These are phyloP conservation scores for Exserohilum turcica DNA, from an alignment of 2,329 filamentous ascomycete species.

Conservation along the genomic window DNA sequence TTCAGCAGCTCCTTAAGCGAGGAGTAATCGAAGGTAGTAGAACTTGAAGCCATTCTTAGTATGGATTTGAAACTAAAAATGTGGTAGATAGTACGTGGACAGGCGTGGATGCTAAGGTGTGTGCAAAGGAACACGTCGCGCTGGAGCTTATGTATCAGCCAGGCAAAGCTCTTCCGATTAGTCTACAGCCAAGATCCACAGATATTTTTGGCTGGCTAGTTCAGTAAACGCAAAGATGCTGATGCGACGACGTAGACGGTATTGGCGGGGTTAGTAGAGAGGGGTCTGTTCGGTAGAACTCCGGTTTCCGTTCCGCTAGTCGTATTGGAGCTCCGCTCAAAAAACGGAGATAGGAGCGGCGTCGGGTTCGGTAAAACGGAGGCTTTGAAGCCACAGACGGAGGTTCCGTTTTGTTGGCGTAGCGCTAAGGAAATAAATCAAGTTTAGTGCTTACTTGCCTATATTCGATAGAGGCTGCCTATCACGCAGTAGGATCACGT, in stretches of 20 bases:
- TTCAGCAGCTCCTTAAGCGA: constrained; percentile 29
- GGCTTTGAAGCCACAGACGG: too few species aligned
- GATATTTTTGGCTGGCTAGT: neutral
- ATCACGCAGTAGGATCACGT: too few species aligned
- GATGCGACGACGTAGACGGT: neutral
- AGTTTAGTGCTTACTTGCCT: too few species aligned
- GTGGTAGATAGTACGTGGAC: neutral
- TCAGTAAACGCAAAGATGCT: constrained; percentile 3
- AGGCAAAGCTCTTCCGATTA: neutral
- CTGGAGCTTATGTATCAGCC: neutral
- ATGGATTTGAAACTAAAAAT: neutral
- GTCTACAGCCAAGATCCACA: neutral
- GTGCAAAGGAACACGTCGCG: neutral
- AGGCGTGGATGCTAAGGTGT: neutral
- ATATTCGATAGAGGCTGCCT: too few species aligned
- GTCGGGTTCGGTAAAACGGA: too few species aligned
- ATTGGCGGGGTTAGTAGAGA: neutral
- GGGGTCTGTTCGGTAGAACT: too few species aligned
- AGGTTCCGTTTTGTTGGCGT: too few species aligned
- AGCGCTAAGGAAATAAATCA: too few species aligned
- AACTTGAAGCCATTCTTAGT: constrained; percentile 16
- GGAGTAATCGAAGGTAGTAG: constrained; percentile 19
- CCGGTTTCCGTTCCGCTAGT: too few species aligned
- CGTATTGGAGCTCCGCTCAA: too few species aligned
- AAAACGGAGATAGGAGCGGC: too few species aligned